These are phyloP conservation scores for Sordariomycetes sp. DNA, from an alignment of 2,329 filamentous ascomycete genomes.

Conservation along the genomic window DNA sequence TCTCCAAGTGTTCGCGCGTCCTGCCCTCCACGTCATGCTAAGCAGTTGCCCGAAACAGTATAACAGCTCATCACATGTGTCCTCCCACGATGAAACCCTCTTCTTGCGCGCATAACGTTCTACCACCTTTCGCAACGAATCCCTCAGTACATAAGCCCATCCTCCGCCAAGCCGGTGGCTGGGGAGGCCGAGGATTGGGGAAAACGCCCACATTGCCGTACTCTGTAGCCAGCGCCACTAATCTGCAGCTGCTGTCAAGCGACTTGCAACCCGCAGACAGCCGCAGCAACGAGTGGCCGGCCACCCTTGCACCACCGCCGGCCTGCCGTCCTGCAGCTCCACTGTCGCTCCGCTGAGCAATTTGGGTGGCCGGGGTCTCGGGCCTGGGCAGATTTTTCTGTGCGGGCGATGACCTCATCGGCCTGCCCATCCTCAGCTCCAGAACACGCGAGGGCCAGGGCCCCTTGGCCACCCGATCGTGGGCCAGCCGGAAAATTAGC, in stretches of 20 bases:
- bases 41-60: neutral
- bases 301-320: too few species aligned
- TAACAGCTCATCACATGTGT: neutral
- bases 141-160: neutral
- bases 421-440: neutral
- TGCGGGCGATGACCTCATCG: neutral
- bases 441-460: neutral
- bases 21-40: neutral
- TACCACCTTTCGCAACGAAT: neutral
- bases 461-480: neutral
- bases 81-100: neutral
- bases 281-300: too few species aligned
- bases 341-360: too few species aligned
- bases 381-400: neutral
- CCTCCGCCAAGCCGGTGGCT: neutral
- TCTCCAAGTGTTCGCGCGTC: neutral
- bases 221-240: too few species aligned
- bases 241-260: too few species aligned
- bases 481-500: neutral
- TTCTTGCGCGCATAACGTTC: too few species aligned
- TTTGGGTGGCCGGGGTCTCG: too few species aligned
- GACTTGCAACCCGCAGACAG: too few species aligned
- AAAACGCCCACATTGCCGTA: too few species aligned
- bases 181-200: too few species aligned
- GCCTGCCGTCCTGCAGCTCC: too few species aligned